These are phyloP conservation scores for Hymenoscyphus salicellus DNA, from an alignment of 2,329 filamentous ascomycete species.

Conservation along the genomic window DNA sequence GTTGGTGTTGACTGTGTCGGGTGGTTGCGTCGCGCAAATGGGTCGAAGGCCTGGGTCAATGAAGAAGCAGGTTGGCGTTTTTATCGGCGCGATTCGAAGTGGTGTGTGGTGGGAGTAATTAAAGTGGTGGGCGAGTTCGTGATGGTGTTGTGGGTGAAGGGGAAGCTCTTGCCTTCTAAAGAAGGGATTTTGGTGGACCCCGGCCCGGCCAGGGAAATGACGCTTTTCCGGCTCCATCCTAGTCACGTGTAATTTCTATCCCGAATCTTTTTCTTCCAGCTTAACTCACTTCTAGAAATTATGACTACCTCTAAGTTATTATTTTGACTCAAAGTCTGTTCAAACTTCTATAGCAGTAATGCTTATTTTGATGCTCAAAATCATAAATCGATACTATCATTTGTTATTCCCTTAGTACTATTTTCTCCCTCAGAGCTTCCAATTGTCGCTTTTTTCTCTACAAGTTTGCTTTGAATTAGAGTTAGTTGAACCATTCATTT, in stretches of 20 bases:
- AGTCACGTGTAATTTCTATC: background rate
- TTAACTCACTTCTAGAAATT: too few species aligned
- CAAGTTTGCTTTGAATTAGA: too few species aligned
- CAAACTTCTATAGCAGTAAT: background rate
- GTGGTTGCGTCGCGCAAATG: constrained; percentile 3
- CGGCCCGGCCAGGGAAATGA: background rate
- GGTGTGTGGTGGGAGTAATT: constrained; percentile 2
- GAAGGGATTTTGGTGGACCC: constrained; percentile 2
- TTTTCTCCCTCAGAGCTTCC: too few species aligned
- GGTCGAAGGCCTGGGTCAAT: constrained; percentile 23
- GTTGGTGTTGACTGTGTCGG: constrained; percentile 7
- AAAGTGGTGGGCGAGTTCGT: constrained; percentile 5
- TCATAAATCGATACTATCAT: background rate
- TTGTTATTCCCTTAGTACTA: too few species aligned
- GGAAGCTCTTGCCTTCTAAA: background rate
- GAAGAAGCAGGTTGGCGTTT: constrained; percentile 22
- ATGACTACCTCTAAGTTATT: too few species aligned
- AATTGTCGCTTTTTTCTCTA: too few species aligned
- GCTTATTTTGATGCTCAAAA: background rate
- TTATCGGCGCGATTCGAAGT: constrained; percentile 2
- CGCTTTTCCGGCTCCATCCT: background rate
- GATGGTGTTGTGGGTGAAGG: constrained; percentile 6
- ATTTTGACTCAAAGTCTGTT: background rate
- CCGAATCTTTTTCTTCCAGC: background rate
- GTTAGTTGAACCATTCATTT: too few species aligned